Percentiles rank a stretch among this genome's conserved stretches.
Conservation (phyloP, 306 rosid species). For the Quercus robur region DNA sequence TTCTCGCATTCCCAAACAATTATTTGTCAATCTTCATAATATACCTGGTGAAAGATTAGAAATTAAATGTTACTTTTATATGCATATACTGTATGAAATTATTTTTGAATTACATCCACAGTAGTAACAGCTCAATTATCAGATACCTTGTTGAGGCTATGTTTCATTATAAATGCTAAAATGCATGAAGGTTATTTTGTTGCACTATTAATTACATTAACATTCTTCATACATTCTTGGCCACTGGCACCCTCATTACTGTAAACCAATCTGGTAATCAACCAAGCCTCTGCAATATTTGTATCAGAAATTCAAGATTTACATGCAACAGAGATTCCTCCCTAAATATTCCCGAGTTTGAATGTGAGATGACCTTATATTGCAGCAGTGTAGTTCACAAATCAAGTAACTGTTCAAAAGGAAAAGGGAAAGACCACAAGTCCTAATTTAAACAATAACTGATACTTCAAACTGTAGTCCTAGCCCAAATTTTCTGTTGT, state of each 20-base stretch:
- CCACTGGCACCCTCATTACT: background rate
- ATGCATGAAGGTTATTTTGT: background rate
- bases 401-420: background rate
- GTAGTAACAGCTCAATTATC: no score
- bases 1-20: background rate
- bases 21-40: background rate
- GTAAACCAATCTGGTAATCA: background rate
- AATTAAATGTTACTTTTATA: no score
- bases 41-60: no score
- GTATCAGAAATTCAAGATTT: background rate
- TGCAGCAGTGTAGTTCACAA: background rate
- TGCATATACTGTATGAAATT: no score
- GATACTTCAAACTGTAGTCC: background rate
- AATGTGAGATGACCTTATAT: background rate
- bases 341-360: background rate
- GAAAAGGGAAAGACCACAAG: background rate
- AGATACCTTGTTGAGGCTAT: no score
- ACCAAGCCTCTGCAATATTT: background rate
- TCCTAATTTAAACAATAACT: background rate
- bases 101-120: no score
- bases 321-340: background rate
- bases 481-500: background rate
- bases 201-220: no score
- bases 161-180: background rate
- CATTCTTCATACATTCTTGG: background rate